These are phyloP conservation scores for Vaccinium vitisidaea DNA, from an alignment of 148 eudicot species.

Conservation along the genomic window DNA sequence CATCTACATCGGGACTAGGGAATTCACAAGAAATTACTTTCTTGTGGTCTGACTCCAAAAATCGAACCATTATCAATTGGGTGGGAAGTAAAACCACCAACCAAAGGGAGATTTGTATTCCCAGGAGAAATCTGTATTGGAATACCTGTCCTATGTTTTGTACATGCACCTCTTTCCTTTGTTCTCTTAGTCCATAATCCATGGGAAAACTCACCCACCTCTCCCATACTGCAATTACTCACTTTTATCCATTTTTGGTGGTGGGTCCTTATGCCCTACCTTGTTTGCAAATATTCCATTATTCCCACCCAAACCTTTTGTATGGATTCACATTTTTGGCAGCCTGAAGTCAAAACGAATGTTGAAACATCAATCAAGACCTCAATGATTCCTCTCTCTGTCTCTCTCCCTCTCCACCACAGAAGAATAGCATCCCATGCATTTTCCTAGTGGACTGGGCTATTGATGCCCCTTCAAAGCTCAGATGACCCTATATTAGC, in stretches of 20 bases:
- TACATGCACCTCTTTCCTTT: not conserved
- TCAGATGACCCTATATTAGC: not conserved
- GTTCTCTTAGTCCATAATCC: not conserved
- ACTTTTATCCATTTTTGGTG: not conserved
- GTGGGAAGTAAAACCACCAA: too few species aligned
- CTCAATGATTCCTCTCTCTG: not conserved
- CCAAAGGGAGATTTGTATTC: not conserved
- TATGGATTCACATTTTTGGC: not conserved
- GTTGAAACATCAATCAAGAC: constrained; percentile 23
- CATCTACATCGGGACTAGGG: too few species aligned
- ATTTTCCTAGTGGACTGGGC: not conserved
- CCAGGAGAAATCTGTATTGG: not conserved
- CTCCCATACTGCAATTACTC: not conserved
- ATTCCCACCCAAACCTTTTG: not conserved
- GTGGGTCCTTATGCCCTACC: constrained; percentile 8
- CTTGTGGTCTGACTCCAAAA: too few species aligned
- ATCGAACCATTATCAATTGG: too few species aligned
- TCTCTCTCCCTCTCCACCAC: not conserved
- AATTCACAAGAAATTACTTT: too few species aligned
- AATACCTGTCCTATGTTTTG: not conserved
- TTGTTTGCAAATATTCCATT: constrained; percentile 12
- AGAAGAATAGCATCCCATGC: not conserved
- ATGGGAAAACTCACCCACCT: not conserved
- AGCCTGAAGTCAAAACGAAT: constrained; percentile 19
- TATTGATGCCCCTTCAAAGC: not conserved